Percentiles rank a stretch among this genome's conserved stretches.
Evolutionary conservation across 345 rosid species (phyloP).

Genomic region (Linum trigynum): DNA sequence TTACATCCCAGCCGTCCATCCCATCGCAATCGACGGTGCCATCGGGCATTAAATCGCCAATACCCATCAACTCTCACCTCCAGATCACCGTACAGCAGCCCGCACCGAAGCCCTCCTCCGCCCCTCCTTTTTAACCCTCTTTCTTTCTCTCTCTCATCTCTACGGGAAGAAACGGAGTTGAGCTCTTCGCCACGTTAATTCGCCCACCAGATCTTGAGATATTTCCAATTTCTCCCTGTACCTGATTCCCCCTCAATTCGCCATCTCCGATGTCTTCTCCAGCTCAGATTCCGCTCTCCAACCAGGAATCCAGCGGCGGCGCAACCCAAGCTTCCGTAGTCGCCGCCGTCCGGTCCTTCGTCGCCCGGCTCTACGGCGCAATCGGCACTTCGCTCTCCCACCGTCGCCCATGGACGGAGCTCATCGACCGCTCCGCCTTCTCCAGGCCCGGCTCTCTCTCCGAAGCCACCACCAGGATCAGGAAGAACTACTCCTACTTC

Average conservation of each 20-base stretch:
- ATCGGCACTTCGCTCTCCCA: background rate
- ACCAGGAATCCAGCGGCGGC: background rate
- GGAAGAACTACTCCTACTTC: constrained; percentile 7
- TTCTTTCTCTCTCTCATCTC: too few relatives aligned
- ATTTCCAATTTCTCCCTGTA: background rate
- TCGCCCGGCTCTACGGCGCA: background rate
- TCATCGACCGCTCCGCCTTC: constrained; percentile 5
- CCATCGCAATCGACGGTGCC: background rate
- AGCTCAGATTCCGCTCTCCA: background rate
- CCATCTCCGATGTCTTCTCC: background rate
- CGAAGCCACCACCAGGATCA: constrained; percentile 1
- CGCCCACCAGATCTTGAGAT: too few relatives aligned
- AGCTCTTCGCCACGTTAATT: too few relatives aligned
- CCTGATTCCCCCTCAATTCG: background rate
- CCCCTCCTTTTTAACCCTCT: background rate
- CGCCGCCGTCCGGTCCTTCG: constrained; percentile 4
- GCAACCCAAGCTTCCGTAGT: background rate
- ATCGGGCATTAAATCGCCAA: background rate
- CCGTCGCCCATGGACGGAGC: constrained; percentile 8
- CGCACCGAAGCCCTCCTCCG: background rate
- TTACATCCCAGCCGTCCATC: background rate
- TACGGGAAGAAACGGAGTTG: too few relatives aligned
- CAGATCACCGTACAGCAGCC: background rate
- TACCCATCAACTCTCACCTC: background rate
- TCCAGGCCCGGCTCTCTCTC: background rate